These are phyloP conservation scores for Asterochloris sp. DNA, from an alignment of 139 green algal species.

Conservation along the genomic window DNA sequence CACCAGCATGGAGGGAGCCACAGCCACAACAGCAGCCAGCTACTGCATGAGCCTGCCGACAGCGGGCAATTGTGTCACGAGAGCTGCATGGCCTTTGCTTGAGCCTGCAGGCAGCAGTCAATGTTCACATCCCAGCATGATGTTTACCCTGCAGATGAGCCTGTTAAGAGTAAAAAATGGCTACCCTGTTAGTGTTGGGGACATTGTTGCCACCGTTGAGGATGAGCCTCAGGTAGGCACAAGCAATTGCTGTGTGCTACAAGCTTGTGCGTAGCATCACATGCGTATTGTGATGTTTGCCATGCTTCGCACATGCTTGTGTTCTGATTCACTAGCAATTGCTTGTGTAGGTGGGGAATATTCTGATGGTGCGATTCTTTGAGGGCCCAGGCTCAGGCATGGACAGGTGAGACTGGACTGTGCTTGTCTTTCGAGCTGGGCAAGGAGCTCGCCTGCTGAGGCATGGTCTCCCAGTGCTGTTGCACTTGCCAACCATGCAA, in stretches of 20 bases:
- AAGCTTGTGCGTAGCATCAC: too few relatives aligned
- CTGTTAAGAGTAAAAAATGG: conserved; percentile 4
- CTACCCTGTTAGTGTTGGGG: conserved; percentile 1
- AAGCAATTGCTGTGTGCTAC: too few relatives aligned
- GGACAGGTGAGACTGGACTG: not conserved
- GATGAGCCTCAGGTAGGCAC: too few relatives aligned
- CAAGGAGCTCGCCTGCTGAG: too few relatives aligned
- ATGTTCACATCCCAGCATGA: not conserved
- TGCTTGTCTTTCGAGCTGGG: too few relatives aligned
- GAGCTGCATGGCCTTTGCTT: not conserved
- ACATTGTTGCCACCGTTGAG: conserved; percentile 15
- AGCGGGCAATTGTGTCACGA: not conserved
- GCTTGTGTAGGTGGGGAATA: not conserved
- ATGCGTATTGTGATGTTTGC: too few relatives aligned
- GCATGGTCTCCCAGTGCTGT: too few relatives aligned
- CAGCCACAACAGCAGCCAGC: too few relatives aligned
- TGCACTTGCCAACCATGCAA: too few relatives aligned
- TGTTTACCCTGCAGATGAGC: conserved; percentile 6
- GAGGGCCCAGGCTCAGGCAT: conserved; percentile 4
- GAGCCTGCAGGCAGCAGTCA: not conserved
- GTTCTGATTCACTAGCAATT: too few relatives aligned
- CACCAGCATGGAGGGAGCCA: not conserved
- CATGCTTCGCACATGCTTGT: too few relatives aligned
- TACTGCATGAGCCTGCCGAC: too few relatives aligned
- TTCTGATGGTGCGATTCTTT: conserved; percentile 14